A percentile compares a stretch with the other conserved stretches of the same genome.
Conservation (phyloP, 805 yeast species). For the Ogataea chonburiensis region DNA sequence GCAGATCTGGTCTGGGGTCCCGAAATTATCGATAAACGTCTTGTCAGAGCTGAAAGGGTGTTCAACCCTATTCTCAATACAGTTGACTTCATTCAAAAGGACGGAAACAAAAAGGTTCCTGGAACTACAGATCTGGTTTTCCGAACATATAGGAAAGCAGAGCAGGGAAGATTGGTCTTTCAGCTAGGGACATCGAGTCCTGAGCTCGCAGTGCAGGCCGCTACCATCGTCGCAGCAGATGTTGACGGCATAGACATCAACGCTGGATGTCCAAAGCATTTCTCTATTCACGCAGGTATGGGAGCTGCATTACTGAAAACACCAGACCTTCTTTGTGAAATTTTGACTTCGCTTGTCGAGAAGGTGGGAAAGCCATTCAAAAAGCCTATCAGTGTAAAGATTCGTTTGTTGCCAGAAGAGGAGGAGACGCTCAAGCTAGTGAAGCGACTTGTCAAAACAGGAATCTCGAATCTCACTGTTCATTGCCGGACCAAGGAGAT, state of each 20-base stretch:
- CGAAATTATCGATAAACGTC: constrained; percentile 85
- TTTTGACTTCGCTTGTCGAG: constrained; percentile 64
- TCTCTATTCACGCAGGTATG: constrained; percentile 94
- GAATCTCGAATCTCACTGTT: constrained; percentile 80
- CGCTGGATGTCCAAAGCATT: constrained; percentile 97
- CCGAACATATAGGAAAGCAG: constrained; percentile 65
- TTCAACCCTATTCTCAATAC: constrained; percentile 57
- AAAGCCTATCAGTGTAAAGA: constrained; percentile 89
- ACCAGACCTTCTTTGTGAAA: constrained; percentile 75
- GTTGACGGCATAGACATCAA: constrained; percentile 93
- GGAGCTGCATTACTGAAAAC: constrained; percentile 88
- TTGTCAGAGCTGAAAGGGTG: constrained; percentile 65
- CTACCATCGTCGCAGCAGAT: constrained; percentile 72
- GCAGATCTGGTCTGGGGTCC: constrained; percentile 98
- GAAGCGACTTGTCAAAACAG: constrained; percentile 61
- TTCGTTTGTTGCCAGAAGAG: constrained; percentile 67
- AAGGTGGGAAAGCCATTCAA: constrained; percentile 75
- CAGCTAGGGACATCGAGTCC: constrained; percentile 90
- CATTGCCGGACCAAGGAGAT: constrained; percentile 89
- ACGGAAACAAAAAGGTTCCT: constrained; percentile 41
- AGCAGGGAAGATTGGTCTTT: constrained; percentile 69
- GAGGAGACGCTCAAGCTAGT: constrained; percentile 64
- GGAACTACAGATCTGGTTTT: constrained; percentile 56
- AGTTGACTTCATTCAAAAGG: constrained; percentile 52
- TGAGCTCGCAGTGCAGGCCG: constrained; percentile 85